Conservation (phyloP, 2,329 filamentous ascomycete genomes). For the Trichothecium sympodiale region DNA sequence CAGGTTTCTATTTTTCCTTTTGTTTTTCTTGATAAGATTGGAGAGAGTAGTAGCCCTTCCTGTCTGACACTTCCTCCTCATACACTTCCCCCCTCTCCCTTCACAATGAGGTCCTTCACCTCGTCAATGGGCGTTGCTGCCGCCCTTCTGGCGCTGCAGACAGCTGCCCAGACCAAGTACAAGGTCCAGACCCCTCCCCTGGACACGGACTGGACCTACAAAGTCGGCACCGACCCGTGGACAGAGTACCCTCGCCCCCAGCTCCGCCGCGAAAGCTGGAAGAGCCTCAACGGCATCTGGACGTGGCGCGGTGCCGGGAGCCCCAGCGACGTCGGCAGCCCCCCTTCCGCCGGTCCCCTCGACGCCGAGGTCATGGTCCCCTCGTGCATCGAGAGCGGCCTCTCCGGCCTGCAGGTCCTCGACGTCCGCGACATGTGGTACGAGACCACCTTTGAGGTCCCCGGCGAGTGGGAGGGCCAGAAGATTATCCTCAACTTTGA, state of each 20-base stretch:
- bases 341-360: constrained; percentile 16
- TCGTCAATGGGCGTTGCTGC: constrained; percentile 1
- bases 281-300: constrained; percentile 49
- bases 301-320: constrained; percentile 29
- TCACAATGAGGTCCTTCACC: constrained; percentile 27
- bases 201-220: constrained; percentile 36
- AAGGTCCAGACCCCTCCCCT: constrained; percentile 23
- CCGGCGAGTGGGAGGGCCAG: constrained; percentile 31
- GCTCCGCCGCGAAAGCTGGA: constrained; percentile 40
- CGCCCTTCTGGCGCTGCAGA: constrained; percentile 2
- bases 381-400: constrained; percentile 31
- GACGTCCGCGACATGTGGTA: constrained; percentile 36
- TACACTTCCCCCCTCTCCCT: neutral
- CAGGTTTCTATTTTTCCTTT: no score
- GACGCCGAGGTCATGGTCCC: constrained; percentile 29
- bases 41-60: no score
- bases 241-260: constrained; percentile 47
- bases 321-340: constrained; percentile 7
- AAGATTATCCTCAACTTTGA: constrained; percentile 44
- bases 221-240: constrained; percentile 39
- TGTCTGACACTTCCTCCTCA: no score
- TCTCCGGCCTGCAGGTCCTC: constrained; percentile 35
- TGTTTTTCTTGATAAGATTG: no score
- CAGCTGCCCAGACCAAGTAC: constrained; percentile 14
- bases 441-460: constrained; percentile 38